These are phyloP conservation scores for Fusarium sp. DNA, from an alignment of 2,329 filamentous ascomycete species.

Conservation along the genomic window DNA sequence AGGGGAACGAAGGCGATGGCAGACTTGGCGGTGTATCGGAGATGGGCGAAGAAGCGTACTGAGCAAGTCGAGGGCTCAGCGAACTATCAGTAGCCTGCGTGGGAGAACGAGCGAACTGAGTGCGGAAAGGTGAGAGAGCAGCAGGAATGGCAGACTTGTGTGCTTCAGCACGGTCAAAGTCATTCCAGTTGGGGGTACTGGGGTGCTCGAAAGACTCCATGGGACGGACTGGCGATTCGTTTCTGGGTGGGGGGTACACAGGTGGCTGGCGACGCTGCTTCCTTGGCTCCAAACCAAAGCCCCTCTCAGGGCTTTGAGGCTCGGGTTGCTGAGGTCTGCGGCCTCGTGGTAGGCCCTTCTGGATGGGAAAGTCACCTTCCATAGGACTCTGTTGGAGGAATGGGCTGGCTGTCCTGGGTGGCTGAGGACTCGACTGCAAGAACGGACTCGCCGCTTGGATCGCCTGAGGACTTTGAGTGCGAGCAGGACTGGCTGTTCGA, in stretches of 20 bases:
- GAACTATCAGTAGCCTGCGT: conserved; percentile 17
- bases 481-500: not conserved
- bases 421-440: conserved; percentile 17
- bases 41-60: conserved; percentile 45
- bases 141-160: conserved; percentile 51
- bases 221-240: conserved; percentile 7
- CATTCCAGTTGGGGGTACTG: conserved; percentile 44
- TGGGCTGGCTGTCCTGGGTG: conserved; percentile 42
- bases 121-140: conserved; percentile 48
- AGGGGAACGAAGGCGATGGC: conserved; percentile 52
- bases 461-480: not conserved
- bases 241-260: conserved; percentile 36
- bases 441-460: not conserved
- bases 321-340: conserved; percentile 41
- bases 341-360: conserved; percentile 52
- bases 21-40: conserved; percentile 48
- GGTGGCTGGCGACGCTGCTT: conserved; percentile 40
- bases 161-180: conserved; percentile 44
- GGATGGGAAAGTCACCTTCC: conserved; percentile 50
- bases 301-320: not conserved
- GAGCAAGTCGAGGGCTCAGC: conserved; percentile 25
- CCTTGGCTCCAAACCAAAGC: conserved; percentile 36
- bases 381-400: conserved; percentile 42
- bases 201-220: conserved; percentile 16
- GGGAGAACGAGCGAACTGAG: conserved; percentile 27